phyloP scores from a whole-genome alignment of 495 filamentous ascomycete species.

The Penicillium angulare region DNA sequence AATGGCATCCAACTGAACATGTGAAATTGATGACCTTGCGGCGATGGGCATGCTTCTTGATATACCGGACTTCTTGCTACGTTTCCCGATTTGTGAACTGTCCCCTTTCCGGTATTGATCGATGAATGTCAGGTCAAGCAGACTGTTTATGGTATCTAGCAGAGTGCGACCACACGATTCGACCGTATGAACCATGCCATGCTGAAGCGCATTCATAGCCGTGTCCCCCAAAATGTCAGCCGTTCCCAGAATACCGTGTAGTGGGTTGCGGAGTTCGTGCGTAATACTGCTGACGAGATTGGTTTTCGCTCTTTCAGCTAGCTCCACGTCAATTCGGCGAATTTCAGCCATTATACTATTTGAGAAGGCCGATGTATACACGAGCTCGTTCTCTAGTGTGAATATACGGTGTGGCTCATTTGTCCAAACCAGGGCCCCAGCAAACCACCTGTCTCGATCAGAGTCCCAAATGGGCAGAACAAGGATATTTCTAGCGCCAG shows the following conservation, averaged over 20 bases:
- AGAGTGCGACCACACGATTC: constrained; percentile 65
- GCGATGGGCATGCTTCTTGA: constrained; percentile 48
- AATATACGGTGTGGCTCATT: constrained; percentile 36
- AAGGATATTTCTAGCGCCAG: constrained; percentile 21
- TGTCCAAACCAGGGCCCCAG: constrained; percentile 58
- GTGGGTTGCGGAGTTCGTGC: constrained; percentile 66
- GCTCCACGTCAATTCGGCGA: constrained; percentile 47
- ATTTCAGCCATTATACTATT: constrained; percentile 64
- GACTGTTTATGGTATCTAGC: constrained; percentile 67
- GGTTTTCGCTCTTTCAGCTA: constrained; percentile 55
- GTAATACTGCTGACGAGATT: constrained; percentile 68
- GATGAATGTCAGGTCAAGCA: constrained; percentile 52
- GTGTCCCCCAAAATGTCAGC: constrained; percentile 62
- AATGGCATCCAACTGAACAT: constrained; percentile 45
- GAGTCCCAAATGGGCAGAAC: constrained; percentile 59
- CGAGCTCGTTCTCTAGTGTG: constrained; percentile 44
- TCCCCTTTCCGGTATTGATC: constrained; percentile 34
- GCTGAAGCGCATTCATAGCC: constrained; percentile 52
- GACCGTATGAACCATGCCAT: constrained; percentile 61
- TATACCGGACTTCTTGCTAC: constrained; percentile 49
- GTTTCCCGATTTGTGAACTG: too few species aligned
- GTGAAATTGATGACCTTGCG: constrained; percentile 4
- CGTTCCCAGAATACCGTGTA: constrained; percentile 64
- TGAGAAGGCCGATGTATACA: constrained; percentile 53
- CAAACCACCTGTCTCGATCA: constrained; percentile 57